Conservation (phyloP, 768 basidiomycete species). For the Pleurotus pulmonarius region DNA sequence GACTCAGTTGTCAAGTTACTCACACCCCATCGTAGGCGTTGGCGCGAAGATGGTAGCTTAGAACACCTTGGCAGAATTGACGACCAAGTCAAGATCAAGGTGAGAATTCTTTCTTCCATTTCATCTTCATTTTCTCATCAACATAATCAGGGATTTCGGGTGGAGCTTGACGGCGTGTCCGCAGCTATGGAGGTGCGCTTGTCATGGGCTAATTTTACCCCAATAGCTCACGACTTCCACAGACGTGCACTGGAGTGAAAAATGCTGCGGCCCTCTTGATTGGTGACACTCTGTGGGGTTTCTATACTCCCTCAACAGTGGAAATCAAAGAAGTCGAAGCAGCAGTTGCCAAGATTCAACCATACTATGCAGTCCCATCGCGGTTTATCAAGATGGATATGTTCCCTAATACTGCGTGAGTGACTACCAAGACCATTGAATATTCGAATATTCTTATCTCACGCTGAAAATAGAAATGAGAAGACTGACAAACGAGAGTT, state of each 20-base stretch:
- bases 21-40: slow-evolving; percentile 28
- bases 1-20: background rate
- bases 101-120: slow-evolving; percentile 13
- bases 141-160: slow-evolving; percentile 48
- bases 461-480: slow-evolving; percentile 32
- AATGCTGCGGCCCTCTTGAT: slow-evolving; percentile 49
- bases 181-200: slow-evolving; percentile 51
- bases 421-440: background rate
- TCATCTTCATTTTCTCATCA: background rate
- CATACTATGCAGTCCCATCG: slow-evolving; percentile 47
- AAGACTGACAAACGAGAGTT: slow-evolving; percentile 49
- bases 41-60: slow-evolving; percentile 48
- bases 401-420: slow-evolving; percentile 52
- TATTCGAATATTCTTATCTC: slow-evolving; percentile 1
- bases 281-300: slow-evolving; percentile 52
- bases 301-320: slow-evolving; percentile 38
- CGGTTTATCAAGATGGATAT: slow-evolving; percentile 37
- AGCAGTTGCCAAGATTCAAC: slow-evolving; percentile 34
- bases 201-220: background rate
- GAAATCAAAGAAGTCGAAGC: slow-evolving; percentile 26
- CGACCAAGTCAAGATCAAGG: slow-evolving; percentile 64
- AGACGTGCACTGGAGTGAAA: slow-evolving; percentile 40
- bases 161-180: slow-evolving; percentile 60
- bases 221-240: background rate
- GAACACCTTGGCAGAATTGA: slow-evolving; percentile 59